Percentiles rank a stretch among this genome's conserved stretches.
These are phyloP conservation scores for Hawksworthiomyces lignivorus DNA, from an alignment of 2,329 filamentous ascomycete genomes.

Conservation along the genomic window DNA sequence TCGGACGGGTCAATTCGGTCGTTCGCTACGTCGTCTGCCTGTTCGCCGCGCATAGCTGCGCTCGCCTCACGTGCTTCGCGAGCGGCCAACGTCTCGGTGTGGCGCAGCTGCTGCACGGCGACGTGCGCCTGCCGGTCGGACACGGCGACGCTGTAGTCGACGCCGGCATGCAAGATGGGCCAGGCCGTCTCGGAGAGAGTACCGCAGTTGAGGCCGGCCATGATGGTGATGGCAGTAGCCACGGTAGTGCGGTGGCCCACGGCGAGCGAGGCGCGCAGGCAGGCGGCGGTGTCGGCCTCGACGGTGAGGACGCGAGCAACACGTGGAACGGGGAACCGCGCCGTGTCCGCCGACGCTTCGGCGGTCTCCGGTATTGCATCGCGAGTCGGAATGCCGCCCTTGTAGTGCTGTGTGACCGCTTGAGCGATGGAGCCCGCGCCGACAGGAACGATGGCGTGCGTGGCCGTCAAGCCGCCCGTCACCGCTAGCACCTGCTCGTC, in stretches of 20 bases:
- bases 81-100: too few relatives aligned
- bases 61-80: too few relatives aligned
- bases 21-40: too few relatives aligned
- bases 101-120: constrained; percentile 46
- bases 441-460: constrained; percentile 53
- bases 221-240: constrained; percentile 55
- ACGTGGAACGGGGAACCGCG: too few relatives aligned
- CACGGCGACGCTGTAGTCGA: constrained; percentile 54
- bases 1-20: too few relatives aligned
- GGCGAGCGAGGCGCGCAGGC: constrained; percentile 46
- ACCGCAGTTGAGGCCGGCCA: constrained; percentile 68
- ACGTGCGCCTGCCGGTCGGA: constrained; percentile 55
- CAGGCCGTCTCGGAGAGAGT: constrained; percentile 60
- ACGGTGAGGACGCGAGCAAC: constrained; percentile 60
- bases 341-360: too few relatives aligned
- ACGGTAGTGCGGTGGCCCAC: constrained; percentile 41
- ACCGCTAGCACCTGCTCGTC: constrained; percentile 43
- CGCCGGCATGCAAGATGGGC: constrained; percentile 47
- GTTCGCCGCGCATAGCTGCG: too few relatives aligned
- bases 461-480: background rate
- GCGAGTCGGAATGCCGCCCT: too few relatives aligned
- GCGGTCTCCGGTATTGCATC: too few relatives aligned
- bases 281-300: constrained; percentile 60
- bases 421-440: constrained; percentile 69
- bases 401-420: constrained; percentile 59